Evolutionary conservation across 192 early-diverging fungal genomes (phyloP).

Genomic region (Coemansia sp.): DNA sequence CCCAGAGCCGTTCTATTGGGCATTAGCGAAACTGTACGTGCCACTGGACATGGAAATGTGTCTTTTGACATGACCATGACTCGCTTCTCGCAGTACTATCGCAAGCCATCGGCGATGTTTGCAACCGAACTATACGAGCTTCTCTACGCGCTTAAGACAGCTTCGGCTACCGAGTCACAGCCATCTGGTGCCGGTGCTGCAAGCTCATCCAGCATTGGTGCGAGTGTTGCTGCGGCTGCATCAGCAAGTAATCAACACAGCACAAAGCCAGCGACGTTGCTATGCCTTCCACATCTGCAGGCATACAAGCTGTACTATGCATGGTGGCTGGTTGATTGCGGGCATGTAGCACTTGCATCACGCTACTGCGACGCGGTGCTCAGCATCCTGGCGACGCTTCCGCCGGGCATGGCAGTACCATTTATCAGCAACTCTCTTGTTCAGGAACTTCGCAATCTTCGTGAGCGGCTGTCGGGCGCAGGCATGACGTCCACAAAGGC

Average conservation of each 20-base stretch:
- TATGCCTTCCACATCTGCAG: slow-evolving; percentile 82
- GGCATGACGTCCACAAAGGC: slow-evolving; percentile 42
- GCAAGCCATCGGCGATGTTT: slow-evolving; percentile 60
- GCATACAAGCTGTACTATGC: slow-evolving; percentile 84
- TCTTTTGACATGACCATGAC: slow-evolving; percentile 18
- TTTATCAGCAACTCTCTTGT: slow-evolving; percentile 74
- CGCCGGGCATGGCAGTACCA: slow-evolving; percentile 64
- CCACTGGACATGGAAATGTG: neutral
- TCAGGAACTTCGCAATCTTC: slow-evolving; percentile 70
- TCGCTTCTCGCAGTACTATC: slow-evolving; percentile 50
- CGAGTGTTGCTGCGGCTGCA: neutral
- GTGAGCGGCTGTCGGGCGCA: slow-evolving; percentile 58
- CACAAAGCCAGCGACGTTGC: slow-evolving; percentile 9
- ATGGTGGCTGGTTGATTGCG: slow-evolving; percentile 77
- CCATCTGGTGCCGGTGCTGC: neutral
- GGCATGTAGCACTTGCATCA: slow-evolving; percentile 67
- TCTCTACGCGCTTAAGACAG: slow-evolving; percentile 55
- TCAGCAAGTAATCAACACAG: neutral
- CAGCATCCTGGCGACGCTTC: slow-evolving; percentile 64
- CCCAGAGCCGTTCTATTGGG: slow-evolving; percentile 71
- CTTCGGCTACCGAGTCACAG: slow-evolving; percentile 43
- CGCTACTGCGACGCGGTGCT: slow-evolving; percentile 79
- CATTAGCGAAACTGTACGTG: slow-evolving; percentile 33
- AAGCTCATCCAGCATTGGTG: neutral
- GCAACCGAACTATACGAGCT: slow-evolving; percentile 86